Evolutionary conservation across 2,329 filamentous ascomycete genomes (phyloP).

Genomic region (Epicoccum nigrum): DNA sequence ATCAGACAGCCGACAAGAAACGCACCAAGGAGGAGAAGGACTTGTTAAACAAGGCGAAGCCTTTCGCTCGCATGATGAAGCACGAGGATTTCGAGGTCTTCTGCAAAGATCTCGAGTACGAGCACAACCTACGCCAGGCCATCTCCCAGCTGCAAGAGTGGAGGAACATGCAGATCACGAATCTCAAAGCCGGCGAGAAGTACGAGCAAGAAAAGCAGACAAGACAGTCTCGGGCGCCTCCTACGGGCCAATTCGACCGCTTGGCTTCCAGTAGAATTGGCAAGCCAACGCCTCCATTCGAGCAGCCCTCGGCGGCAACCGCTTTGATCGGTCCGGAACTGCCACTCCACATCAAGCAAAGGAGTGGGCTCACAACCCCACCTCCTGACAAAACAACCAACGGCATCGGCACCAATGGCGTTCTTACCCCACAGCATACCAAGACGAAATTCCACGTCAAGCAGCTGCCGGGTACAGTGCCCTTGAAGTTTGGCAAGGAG

Average conservation of each 20-base stretch:
- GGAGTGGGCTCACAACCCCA: conserved; percentile 50
- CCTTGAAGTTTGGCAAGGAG: conserved; percentile 74
- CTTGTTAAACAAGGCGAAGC: conserved; percentile 89
- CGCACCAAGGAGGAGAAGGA: conserved; percentile 94
- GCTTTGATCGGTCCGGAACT: conserved; percentile 81
- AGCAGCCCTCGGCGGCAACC: conserved; percentile 75
- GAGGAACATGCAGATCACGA: conserved; percentile 82
- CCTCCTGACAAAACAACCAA: conserved; percentile 51
- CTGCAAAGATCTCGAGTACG: conserved; percentile 83
- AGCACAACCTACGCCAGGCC: conserved; percentile 87
- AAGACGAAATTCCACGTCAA: conserved; percentile 60
- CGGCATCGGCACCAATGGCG: conserved; percentile 48
- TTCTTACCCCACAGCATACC: conserved; percentile 46
- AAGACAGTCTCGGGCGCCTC: conserved; percentile 68
- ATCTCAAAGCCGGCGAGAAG: conserved; percentile 84
- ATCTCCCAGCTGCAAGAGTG: conserved; percentile 93
- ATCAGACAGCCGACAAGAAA: conserved; percentile 88
- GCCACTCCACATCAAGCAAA: conserved; percentile 62
- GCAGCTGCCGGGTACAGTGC: conserved; percentile 65
- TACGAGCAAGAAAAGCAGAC: conserved; percentile 88
- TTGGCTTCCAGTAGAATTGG: conserved; percentile 73
- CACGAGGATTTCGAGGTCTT: conserved; percentile 87
- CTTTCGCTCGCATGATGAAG: conserved; percentile 97
- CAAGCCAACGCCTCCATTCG: conserved; percentile 67
- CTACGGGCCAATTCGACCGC: conserved; percentile 85